Conservation (phyloP, 805 yeast genomes). For the Pichia membranifaciens region DNA sequence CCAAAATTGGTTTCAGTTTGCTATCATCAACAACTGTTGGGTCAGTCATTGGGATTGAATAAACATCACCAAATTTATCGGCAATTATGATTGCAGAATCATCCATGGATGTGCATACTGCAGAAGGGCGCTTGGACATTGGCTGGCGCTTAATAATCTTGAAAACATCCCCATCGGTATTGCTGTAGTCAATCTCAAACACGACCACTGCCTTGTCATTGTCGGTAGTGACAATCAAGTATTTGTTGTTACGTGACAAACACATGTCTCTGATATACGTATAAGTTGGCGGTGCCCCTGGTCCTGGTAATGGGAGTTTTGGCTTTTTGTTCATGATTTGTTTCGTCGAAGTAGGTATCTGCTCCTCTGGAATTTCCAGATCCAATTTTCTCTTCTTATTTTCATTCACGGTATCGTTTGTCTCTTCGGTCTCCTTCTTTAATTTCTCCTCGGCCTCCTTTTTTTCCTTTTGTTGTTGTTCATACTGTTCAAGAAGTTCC, state of each 20-base stretch:
- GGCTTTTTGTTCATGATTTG: slow-evolving; percentile 35
- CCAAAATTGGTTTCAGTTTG: slow-evolving; percentile 66
- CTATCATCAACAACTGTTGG: slow-evolving; percentile 31
- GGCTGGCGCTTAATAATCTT: slow-evolving; percentile 59
- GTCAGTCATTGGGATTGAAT: slow-evolving; percentile 44
- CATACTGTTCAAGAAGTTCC: slow-evolving; percentile 32
- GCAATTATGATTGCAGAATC: slow-evolving; percentile 59
- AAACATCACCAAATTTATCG: slow-evolving; percentile 96
- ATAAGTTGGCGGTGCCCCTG: slow-evolving; percentile 62
- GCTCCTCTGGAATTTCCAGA: slow-evolving; percentile 12
- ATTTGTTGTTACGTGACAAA: slow-evolving; percentile 46
- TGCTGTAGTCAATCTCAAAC: slow-evolving; percentile 36
- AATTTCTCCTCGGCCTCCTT: slow-evolving; percentile 21
- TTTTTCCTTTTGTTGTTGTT: slow-evolving; percentile 21
- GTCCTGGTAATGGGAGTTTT: slow-evolving; percentile 56
- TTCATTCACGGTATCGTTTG: slow-evolving; percentile 10
- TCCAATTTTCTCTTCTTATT: slow-evolving; percentile 11
- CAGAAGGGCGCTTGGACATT: slow-evolving; percentile 90
- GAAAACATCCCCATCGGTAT: slow-evolving; percentile 37
- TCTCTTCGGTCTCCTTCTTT: slow-evolving; percentile 22
- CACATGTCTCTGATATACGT: slow-evolving; percentile 63
- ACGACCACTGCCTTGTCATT: slow-evolving; percentile 76
- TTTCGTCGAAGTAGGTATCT: slow-evolving; percentile 21
- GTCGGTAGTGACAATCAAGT: slow-evolving; percentile 67
- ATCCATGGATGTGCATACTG: slow-evolving; percentile 54